Percentiles rank a stretch among this genome's conserved stretches.
These are phyloP conservation scores for Verticillium zaregamsianum DNA, from an alignment of 2,329 filamentous ascomycete genomes.

Conservation along the genomic window DNA sequence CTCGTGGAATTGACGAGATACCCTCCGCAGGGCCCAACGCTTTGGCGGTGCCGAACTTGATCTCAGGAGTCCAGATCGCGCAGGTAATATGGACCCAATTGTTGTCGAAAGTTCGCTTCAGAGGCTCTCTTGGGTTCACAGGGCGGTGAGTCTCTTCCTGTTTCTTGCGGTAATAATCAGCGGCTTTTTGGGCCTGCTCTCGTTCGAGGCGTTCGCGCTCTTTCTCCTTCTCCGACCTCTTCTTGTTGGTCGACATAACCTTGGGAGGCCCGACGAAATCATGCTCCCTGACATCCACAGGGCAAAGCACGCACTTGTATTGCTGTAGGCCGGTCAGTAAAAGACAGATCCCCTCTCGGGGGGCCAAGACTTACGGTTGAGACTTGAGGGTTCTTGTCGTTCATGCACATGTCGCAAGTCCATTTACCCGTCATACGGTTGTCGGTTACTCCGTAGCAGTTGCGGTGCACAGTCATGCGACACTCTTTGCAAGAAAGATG, in stretches of 20 bases:
- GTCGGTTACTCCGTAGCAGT: constrained; percentile 82
- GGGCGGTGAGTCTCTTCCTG: constrained; percentile 85
- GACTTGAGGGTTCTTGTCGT: constrained; percentile 86
- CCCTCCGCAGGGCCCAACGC: constrained; percentile 84
- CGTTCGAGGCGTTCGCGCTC: constrained; percentile 85
- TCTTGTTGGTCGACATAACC: constrained; percentile 71
- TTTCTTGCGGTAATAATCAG: constrained; percentile 75
- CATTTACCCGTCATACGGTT: constrained; percentile 73
- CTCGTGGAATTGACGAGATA: constrained; percentile 73
- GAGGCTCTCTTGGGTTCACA: constrained; percentile 76
- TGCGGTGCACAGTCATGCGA: constrained; percentile 83
- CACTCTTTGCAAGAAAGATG: constrained; percentile 82
- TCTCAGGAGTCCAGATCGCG: constrained; percentile 85
- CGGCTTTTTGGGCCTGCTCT: constrained; percentile 74
- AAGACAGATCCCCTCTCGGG: neutral
- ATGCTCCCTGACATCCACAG: constrained; percentile 73
- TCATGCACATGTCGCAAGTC: constrained; percentile 93
- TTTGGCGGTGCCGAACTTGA: constrained; percentile 84
- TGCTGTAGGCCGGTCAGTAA: constrained; percentile 46
- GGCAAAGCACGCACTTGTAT: constrained; percentile 91
- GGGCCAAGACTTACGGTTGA: constrained; percentile 66
- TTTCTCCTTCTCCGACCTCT: constrained; percentile 80
- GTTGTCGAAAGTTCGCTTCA: constrained; percentile 93
- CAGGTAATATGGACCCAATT: constrained; percentile 98
- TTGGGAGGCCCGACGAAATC: constrained; percentile 83